Base-by-base conservation (phyloP, 352 stramenopile genomes). In the Pythium sukuiense region DNA sequence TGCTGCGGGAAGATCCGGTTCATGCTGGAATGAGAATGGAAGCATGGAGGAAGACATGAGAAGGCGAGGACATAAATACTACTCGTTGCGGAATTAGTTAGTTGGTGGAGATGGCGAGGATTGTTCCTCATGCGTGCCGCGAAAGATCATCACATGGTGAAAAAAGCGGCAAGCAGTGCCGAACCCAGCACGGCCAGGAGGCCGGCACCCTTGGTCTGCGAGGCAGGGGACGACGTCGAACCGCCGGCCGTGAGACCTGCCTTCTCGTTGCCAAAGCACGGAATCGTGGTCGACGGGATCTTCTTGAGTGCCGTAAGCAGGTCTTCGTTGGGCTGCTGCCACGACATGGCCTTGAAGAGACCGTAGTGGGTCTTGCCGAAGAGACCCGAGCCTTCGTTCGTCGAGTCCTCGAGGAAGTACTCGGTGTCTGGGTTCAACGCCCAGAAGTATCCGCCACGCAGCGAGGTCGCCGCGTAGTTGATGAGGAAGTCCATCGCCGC, bases 401-500 rank as follows among this genome's bases (percentile, higher is more conserved):
- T 64, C 37, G 77, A 74, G 63, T 87, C 76, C 54, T 88, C 80
- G 2, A 87, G 65, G 59, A 83, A 88, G 41, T 82, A 81, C 43
- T 85, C 70, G 1, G 65, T 83, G 60, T 89, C 77, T 9, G 83
- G 81, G 54, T 92, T 92, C 29, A 90, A 63, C 2, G 76, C 76
- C 72, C 79, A 92, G 53, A 84, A 85, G 68, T 87, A 92, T 6
- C 79, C 81, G 16, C 83, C 81, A 57, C 81, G 78, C 30, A 86
- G 61, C 20, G 60, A 73, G 32, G 41, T 67, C 6, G 69, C 69
- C 9, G 79, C 76, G 32, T 84, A 88, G 35, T 88, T 69, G 55
- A 90, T 86, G 43, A 92, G 75, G 48, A 76, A 81, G 56, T 90
- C 81, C 3, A 92, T 63, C 41, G 77, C 72, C 3, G 74, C 80